A percentile compares a stretch with the other conserved stretches of the same genome.
phyloP scores from a whole-genome alignment of 176 grass and related monocot genomes.

The Juncus inflexus region DNA sequence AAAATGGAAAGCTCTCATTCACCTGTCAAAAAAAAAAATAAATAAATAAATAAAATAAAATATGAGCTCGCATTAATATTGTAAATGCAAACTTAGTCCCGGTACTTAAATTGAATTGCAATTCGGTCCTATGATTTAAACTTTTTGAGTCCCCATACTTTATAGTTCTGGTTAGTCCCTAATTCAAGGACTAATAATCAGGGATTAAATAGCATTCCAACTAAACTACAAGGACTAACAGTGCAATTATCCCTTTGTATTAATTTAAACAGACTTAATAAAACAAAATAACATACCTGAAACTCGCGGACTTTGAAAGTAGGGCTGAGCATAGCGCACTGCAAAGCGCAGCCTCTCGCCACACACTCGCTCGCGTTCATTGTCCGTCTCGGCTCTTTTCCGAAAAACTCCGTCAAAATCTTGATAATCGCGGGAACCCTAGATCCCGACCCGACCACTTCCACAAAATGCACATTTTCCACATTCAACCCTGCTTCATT shows the following conservation, averaged over 20 bases:
- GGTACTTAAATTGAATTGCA: no score
- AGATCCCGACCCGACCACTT: conserved; percentile 91
- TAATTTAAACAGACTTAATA: conserved; percentile 1
- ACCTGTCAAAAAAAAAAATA: conserved; percentile 41
- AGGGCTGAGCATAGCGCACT: conserved; percentile 87
- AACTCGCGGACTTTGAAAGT: conserved; percentile 96
- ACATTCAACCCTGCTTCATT: conserved; percentile 56
- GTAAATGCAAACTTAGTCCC: no score
- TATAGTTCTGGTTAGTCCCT: no score
- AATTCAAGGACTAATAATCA: no score
- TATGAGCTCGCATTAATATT: neutral
- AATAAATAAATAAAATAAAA: no score
- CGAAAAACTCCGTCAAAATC: conserved; percentile 75
- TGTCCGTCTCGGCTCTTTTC: conserved; percentile 78
- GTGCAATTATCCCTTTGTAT: neutral
- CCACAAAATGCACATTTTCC: conserved; percentile 71
- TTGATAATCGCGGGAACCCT: conserved; percentile 80
- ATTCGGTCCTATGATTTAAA: no score
- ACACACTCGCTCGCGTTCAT: conserved; percentile 96
- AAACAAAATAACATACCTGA: conserved; percentile 45
- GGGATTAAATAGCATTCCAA: no score
- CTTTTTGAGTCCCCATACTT: no score
- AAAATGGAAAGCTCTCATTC: conserved; percentile 70
- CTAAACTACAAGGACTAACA: no score
- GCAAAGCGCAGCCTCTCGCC: conserved; percentile 65